These are phyloP conservation scores for Leccinum rimulosum DNA, from an alignment of 768 basidiomycete species.

Conservation along the genomic window DNA sequence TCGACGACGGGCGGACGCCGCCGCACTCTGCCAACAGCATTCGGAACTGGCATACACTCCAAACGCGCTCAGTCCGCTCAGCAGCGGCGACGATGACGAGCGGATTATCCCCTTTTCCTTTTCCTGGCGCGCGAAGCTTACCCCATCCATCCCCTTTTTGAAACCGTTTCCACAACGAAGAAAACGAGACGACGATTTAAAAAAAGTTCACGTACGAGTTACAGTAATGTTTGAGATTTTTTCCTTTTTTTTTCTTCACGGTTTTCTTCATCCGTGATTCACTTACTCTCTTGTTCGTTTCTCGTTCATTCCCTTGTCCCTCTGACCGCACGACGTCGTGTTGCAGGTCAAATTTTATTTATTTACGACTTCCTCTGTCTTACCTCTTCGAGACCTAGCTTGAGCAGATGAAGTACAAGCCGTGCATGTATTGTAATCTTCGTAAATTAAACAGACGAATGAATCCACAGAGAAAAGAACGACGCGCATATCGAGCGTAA, in stretches of 20 bases:
- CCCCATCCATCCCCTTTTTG: no score
- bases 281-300: neutral
- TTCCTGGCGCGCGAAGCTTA: no score
- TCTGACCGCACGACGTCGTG: neutral
- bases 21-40: constrained; percentile 25
- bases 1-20: constrained; percentile 18
- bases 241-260: neutral
- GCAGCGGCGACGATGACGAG: constrained; percentile 46
- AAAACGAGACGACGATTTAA: neutral
- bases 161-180: neutral
- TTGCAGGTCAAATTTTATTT: neutral
- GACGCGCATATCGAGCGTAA: neutral
- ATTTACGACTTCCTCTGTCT: no score
- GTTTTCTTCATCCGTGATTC: neutral
- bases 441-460: neutral
- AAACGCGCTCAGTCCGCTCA: constrained; percentile 55
- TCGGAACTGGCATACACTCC: constrained; percentile 35
- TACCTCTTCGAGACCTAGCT: neutral
- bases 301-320: constrained; percentile 3
- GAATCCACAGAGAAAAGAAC: neutral
- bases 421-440: neutral
- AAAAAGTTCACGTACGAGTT: constrained; percentile 12
- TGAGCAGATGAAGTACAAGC: neutral
- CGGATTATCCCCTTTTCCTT: constrained; percentile 26
- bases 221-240: no score